These are phyloP conservation scores for Cryptococcus sp. DNA, from an alignment of 1,284 basidiomycete species.

Conservation along the genomic window DNA sequence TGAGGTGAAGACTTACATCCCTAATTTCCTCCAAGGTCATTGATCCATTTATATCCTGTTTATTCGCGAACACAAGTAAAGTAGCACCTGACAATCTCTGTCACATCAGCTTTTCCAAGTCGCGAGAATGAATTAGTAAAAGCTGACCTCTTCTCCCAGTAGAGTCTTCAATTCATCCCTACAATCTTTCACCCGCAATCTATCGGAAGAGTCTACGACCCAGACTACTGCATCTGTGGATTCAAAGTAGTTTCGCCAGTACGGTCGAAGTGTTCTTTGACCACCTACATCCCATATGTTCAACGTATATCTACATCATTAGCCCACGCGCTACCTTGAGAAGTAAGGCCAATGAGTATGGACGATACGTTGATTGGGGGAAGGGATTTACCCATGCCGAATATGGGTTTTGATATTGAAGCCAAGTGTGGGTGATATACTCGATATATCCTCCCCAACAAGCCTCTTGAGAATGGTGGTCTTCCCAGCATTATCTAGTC, in stretches of 20 bases:
- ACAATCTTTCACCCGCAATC: constrained; percentile 83
- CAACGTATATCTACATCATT: constrained; percentile 66
- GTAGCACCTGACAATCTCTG: constrained; percentile 91
- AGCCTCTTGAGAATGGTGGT: constrained; percentile 96
- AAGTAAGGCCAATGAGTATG: background rate
- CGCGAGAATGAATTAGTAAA: background rate
- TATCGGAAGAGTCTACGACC: constrained; percentile 95
- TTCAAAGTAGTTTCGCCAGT: constrained; percentile 99
- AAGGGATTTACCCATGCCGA: constrained; percentile 68
- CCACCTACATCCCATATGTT: constrained; percentile 99
- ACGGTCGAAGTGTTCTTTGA: constrained; percentile 88
- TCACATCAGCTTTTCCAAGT: background rate
- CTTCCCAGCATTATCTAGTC: constrained; percentile 99
- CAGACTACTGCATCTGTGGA: constrained; percentile 97
- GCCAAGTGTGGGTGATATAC: constrained; percentile 88
- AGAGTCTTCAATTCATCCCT: constrained; percentile 78
- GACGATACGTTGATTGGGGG: background rate
- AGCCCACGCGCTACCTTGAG: background rate
- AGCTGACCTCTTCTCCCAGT: constrained; percentile 47
- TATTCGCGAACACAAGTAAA: constrained; percentile 96
- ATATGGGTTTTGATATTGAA: constrained; percentile 98
- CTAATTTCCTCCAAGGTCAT: constrained; percentile 78
- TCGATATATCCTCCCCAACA: constrained; percentile 80
- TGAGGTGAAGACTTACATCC: constrained; percentile 55
- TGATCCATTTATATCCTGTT: constrained; percentile 89